A percentile compares a stretch with the other conserved stretches of the same genome.
Conservation (phyloP, 805 yeast genomes). For the Kodamaea hsintzibuensis region DNA sequence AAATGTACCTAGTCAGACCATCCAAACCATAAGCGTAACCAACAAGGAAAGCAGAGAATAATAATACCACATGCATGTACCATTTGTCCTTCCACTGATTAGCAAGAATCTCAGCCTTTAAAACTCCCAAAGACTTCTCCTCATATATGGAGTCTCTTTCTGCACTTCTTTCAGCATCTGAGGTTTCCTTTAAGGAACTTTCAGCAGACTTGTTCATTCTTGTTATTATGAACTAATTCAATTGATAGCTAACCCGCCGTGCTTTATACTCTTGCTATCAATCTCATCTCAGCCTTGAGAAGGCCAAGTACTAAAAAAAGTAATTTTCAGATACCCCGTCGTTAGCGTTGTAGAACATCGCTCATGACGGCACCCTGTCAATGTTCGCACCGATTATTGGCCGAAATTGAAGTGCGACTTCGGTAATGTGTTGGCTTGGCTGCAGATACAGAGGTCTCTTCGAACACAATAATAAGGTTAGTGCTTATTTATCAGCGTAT, state of each 20-base stretch:
- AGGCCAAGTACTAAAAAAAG: background rate
- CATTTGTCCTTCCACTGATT: conserved; percentile 17
- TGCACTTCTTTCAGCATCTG: background rate
- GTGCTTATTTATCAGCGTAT: background rate
- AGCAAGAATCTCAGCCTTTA: conserved; percentile 23
- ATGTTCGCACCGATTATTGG: background rate
- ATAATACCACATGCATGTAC: conserved; percentile 13
- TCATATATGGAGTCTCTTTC: background rate
- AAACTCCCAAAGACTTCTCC: conserved; percentile 22
- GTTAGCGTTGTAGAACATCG: background rate
- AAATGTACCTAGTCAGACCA: conserved; percentile 22
- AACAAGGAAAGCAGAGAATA: conserved; percentile 22
- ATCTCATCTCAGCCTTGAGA: background rate
- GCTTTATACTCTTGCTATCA: background rate
- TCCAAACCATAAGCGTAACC: conserved; percentile 30
- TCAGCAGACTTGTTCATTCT: background rate
- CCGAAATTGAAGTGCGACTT: background rate
- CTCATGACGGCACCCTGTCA: background rate
- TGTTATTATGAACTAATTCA: background rate
- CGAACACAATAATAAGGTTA: background rate
- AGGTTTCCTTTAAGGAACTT: background rate
- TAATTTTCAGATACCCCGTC: background rate
- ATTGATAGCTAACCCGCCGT: background rate
- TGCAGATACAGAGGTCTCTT: background rate
- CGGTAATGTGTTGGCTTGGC: background rate